These are phyloP conservation scores for Ogataea paraovalis DNA, from an alignment of 805 yeast species.

Conservation along the genomic window DNA sequence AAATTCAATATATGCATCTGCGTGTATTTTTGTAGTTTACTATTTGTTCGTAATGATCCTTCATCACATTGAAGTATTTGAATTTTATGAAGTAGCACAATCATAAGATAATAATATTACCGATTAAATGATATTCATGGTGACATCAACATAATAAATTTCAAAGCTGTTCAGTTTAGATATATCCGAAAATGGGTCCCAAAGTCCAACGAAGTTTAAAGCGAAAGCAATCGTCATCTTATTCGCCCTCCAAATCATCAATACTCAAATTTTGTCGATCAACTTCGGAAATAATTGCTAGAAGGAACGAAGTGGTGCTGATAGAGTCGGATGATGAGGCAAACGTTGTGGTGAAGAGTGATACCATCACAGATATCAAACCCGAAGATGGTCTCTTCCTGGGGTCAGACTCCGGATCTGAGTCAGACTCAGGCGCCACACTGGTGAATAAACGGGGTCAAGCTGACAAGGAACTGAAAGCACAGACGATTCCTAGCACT, in stretches of 20 bases:
- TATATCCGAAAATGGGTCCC: background rate
- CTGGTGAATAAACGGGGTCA: too few relatives aligned
- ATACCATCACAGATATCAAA: background rate
- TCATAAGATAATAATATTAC: background rate
- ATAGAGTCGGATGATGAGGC: slow-evolving; percentile 11
- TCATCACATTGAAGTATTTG: too few relatives aligned
- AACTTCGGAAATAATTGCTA: background rate
- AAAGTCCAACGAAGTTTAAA: background rate
- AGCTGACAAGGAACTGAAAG: background rate
- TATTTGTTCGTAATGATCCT: too few relatives aligned
- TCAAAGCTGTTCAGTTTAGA: background rate
- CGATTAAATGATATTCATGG: background rate
- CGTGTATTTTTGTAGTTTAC: too few relatives aligned
- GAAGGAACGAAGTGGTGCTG: slow-evolving; percentile 9
- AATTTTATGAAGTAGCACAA: background rate
- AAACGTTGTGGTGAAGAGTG: background rate
- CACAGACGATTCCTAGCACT: background rate
- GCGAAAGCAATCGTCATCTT: background rate
- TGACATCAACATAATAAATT: background rate
- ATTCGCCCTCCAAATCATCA: slow-evolving; percentile 11
- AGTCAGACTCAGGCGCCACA: background rate
- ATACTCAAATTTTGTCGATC: slow-evolving; percentile 18
- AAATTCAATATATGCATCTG: too few relatives aligned
- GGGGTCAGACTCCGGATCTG: background rate
- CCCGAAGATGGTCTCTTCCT: background rate